These are phyloP conservation scores for Candida namnaoensis DNA, from an alignment of 805 yeast species.

Conservation along the genomic window DNA sequence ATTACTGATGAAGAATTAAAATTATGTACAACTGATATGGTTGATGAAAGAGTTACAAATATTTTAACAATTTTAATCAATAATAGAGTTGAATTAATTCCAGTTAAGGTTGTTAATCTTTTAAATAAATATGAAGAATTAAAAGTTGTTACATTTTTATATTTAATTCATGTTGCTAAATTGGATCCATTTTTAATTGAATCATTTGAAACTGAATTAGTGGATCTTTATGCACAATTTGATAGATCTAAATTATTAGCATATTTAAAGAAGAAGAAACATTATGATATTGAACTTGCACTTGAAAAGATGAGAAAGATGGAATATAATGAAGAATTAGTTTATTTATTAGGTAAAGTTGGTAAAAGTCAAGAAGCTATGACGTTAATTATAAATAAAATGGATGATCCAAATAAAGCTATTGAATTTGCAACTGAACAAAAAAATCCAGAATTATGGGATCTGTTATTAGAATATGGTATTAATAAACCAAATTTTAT, in stretches of 20 bases:
- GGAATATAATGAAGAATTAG: constrained; percentile 59
- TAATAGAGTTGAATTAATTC: constrained; percentile 56
- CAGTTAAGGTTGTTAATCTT: constrained; percentile 38
- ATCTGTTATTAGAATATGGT: constrained; percentile 61
- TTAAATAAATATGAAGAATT: constrained; percentile 29
- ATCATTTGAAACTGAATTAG: constrained; percentile 58
- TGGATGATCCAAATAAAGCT: constrained; percentile 75
- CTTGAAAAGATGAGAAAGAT: constrained; percentile 52
- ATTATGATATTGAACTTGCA: constrained; percentile 64
- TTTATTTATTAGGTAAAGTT: constrained; percentile 70
- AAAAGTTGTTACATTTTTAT: constrained; percentile 50
- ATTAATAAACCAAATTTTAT: constrained; percentile 70
- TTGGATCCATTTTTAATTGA: constrained; percentile 47
- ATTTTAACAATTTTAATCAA: constrained; percentile 49
- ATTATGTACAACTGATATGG: constrained; percentile 29
- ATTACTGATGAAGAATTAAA: constrained; percentile 29
- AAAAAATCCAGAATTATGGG: constrained; percentile 77
- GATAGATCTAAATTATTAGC: constrained; percentile 46
- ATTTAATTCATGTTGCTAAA: constrained; percentile 48
- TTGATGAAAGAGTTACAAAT: constrained; percentile 31
- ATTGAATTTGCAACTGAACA: constrained; percentile 65
- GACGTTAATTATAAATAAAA: constrained; percentile 62
- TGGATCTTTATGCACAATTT: constrained; percentile 56
- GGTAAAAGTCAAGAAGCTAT: constrained; percentile 78
- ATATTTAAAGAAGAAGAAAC: constrained; percentile 49